These are phyloP conservation scores for Coix lacrymajobi DNA, from an alignment of 176 grass and related monocot genomes.

Conservation along the genomic window DNA sequence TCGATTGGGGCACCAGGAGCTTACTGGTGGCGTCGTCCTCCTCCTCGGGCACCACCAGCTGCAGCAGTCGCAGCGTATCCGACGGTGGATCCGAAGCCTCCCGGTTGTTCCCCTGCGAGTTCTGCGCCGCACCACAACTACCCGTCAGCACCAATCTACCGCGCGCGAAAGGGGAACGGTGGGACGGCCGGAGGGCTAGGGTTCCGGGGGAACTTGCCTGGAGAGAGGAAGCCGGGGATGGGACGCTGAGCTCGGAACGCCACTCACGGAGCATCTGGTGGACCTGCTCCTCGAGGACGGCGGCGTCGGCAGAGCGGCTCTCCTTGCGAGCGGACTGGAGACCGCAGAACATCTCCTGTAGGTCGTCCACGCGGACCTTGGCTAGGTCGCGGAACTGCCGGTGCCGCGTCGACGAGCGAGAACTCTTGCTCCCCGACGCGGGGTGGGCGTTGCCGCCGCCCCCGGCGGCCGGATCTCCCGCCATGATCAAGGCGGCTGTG, in stretches of 20 bases:
- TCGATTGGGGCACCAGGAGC: slow-evolving; percentile 26
- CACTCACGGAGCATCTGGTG: slow-evolving; percentile 96
- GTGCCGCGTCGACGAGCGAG: slow-evolving; percentile 55
- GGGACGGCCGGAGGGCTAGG: slow-evolving; percentile 1
- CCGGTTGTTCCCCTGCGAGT: slow-evolving; percentile 48
- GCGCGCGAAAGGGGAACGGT: background rate
- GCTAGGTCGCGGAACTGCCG: slow-evolving; percentile 80
- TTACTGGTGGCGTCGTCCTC: slow-evolving; percentile 92
- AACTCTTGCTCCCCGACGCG: slow-evolving; percentile 41
- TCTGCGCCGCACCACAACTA: slow-evolving; percentile 6
- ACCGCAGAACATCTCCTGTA: slow-evolving; percentile 82
- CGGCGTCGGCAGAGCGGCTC: slow-evolving; percentile 72
- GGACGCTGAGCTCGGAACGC: slow-evolving; percentile 72
- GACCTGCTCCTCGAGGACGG: slow-evolving; percentile 81
- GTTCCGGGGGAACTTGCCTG: slow-evolving; percentile 41
- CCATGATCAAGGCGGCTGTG: slow-evolving; percentile 29
- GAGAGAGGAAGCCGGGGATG: slow-evolving; percentile 76
- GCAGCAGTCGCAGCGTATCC: slow-evolving; percentile 66
- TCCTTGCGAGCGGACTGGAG: slow-evolving; percentile 85
- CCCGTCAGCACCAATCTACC: slow-evolving; percentile 12
- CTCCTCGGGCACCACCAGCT: slow-evolving; percentile 62
- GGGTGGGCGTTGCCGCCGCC: slow-evolving; percentile 8
- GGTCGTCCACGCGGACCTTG: slow-evolving; percentile 82
- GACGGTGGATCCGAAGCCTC: slow-evolving; percentile 42
- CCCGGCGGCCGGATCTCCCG: slow-evolving; percentile 23